phyloP scores from a whole-genome alignment of 495 filamentous ascomycete genomes.

The Podospora appendiculata region DNA sequence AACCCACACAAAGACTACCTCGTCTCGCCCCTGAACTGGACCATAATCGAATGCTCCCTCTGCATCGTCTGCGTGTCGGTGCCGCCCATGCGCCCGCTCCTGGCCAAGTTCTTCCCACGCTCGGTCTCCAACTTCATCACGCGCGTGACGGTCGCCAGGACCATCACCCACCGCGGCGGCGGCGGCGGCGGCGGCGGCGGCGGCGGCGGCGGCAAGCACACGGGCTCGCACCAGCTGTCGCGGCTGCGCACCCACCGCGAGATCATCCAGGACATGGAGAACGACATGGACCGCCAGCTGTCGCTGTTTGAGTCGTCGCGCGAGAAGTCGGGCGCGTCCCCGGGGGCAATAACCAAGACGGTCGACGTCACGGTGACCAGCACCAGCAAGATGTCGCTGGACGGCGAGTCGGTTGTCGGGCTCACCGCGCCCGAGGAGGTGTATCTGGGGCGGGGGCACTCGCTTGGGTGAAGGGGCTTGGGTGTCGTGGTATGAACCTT shows the following conservation, averaged over 20 bases:
- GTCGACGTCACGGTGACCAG: too few relatives aligned
- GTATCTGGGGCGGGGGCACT: too few relatives aligned
- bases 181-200: neutral
- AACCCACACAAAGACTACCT: slow-evolving; percentile 9
- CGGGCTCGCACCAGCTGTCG: neutral
- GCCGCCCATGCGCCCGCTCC: slow-evolving; percentile 19
- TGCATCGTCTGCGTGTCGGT: slow-evolving; percentile 24
- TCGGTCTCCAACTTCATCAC: slow-evolving; percentile 1
- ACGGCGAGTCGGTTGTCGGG: too few relatives aligned
- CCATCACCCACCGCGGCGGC: neutral
- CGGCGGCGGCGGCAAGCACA: neutral
- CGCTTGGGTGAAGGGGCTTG: too few relatives aligned
- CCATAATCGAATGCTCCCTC: slow-evolving; percentile 21
- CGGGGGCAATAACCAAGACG: too few relatives aligned
- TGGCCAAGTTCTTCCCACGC: slow-evolving; percentile 6
- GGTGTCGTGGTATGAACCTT: too few relatives aligned
- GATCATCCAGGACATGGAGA: neutral
- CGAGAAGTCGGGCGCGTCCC: too few relatives aligned
- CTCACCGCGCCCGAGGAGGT: too few relatives aligned
- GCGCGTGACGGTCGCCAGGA: neutral
- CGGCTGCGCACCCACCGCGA: neutral
- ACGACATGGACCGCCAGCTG: slow-evolving; percentile 9
- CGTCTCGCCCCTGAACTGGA: slow-evolving; percentile 22
- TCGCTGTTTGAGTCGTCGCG: slow-evolving; percentile 6
- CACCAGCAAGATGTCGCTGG: too few relatives aligned